phyloP scores from a whole-genome alignment of 2,329 filamentous ascomycete species.

The Hypocreales sp. region DNA sequence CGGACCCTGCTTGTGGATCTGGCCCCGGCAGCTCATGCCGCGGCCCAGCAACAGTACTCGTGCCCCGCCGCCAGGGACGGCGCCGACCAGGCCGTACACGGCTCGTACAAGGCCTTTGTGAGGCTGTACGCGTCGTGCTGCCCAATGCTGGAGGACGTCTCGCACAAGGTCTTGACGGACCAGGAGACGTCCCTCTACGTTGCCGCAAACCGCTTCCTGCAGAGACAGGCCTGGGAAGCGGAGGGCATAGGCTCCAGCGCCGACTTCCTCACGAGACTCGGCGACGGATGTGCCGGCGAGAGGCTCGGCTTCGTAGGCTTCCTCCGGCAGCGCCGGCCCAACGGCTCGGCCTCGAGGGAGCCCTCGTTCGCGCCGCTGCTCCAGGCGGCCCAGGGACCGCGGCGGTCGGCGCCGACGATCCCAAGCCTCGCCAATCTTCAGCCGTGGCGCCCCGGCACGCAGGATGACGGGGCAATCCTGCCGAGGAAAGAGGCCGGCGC shows the following conservation, averaged over 20 bases:
- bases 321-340: slow-evolving; percentile 9
- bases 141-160: slow-evolving; percentile 28
- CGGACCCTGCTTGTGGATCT: slow-evolving; percentile 35
- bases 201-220: slow-evolving; percentile 27
- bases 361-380: slow-evolving; percentile 5
- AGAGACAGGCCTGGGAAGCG: slow-evolving; percentile 29
- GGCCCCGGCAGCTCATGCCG: slow-evolving; percentile 1
- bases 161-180: slow-evolving; percentile 22
- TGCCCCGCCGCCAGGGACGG: not conserved
- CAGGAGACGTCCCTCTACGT: slow-evolving; percentile 26
- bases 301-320: slow-evolving; percentile 18
- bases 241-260: slow-evolving; percentile 28
- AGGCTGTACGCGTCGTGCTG: slow-evolving; percentile 28
- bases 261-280: slow-evolving; percentile 34
- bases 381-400: slow-evolving; percentile 1
- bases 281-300: slow-evolving; percentile 22
- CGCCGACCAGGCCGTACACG: slow-evolving; percentile 2
- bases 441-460: slow-evolving; percentile 3
- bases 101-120: slow-evolving; percentile 27
- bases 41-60: slow-evolving; percentile 1
- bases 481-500: not conserved
- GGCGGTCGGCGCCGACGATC: slow-evolving; percentile 2
- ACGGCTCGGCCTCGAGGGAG: not conserved
- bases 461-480: slow-evolving; percentile 5
- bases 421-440: slow-evolving; percentile 2